These are phyloP conservation scores for Sporobolus alterniflorus DNA, from an alignment of 202 grass and related monocot genomes.

Conservation along the genomic window DNA sequence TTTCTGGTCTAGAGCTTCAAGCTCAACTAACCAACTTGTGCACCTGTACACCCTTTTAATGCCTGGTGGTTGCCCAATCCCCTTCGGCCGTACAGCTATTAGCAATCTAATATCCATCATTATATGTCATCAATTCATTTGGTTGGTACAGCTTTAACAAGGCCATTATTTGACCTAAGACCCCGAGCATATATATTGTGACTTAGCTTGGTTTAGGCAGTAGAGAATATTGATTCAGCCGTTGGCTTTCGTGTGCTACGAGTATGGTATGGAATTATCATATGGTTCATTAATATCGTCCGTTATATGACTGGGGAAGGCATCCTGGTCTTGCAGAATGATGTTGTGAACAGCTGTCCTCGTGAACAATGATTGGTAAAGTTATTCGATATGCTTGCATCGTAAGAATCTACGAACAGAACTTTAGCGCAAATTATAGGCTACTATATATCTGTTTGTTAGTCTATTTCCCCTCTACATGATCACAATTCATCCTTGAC, in stretches of 20 bases:
- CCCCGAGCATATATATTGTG: neutral
- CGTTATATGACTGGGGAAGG: neutral
- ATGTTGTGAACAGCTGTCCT: neutral
- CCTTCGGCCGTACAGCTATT: conserved; percentile 4
- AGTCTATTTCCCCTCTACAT: neutral
- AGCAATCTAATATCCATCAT: conserved; percentile 13
- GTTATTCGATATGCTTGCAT: neutral
- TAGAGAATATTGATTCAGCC: neutral
- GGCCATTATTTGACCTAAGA: conserved; percentile 3
- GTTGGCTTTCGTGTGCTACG: neutral
- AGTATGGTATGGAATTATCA: neutral
- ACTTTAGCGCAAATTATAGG: conserved; percentile 14
- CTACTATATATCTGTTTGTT: conserved; percentile 8
- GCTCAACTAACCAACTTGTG: conserved; percentile 19
- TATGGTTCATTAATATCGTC: neutral
- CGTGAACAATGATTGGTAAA: conserved; percentile 8
- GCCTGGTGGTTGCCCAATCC: conserved; percentile 18
- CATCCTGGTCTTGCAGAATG: neutral
- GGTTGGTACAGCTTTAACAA: conserved; percentile 36
- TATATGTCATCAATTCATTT: conserved; percentile 25
- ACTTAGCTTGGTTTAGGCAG: neutral
- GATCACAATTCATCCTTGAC: neutral
- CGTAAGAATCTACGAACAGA: neutral
- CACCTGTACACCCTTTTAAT: neutral
- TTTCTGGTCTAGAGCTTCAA: neutral